Percentiles rank a stretch among this genome's conserved stretches.
These are phyloP conservation scores for Amanita pallidorosea DNA, from an alignment of 768 basidiomycete species.

Conservation along the genomic window DNA sequence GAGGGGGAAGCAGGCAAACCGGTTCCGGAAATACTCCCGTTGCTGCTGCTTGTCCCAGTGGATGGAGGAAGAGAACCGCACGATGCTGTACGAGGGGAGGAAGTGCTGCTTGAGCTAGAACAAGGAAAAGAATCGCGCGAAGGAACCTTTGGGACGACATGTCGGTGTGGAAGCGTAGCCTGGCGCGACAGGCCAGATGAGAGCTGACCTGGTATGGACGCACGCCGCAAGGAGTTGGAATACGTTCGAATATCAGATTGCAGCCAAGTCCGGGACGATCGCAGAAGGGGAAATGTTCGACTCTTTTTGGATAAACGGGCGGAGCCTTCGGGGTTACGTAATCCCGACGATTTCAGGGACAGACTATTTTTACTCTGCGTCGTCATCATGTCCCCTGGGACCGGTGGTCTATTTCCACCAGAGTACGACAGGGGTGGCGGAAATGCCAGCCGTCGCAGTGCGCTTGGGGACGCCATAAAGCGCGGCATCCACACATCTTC, in stretches of 20 bases:
- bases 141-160: not conserved
- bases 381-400: slow-evolving; percentile 9
- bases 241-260: not conserved
- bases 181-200: not conserved
- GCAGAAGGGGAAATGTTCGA: slow-evolving; percentile 17
- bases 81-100: slow-evolving; percentile 12
- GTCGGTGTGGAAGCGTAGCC: not conserved
- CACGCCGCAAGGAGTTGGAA: not conserved
- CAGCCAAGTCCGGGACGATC: slow-evolving; percentile 6
- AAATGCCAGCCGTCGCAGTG: slow-evolving; percentile 53
- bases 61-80: slow-evolving; percentile 10
- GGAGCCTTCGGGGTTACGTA: too few relatives aligned
- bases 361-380: slow-evolving; percentile 9
- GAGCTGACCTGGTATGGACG: not conserved
- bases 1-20: not conserved
- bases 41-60: not conserved
- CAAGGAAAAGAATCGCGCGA: slow-evolving; percentile 1
- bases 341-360: too few relatives aligned
- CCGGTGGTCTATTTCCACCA: slow-evolving; percentile 17
- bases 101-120: slow-evolving; percentile 7
- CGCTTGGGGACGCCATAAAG: slow-evolving; percentile 16
- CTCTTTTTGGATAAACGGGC: slow-evolving; percentile 10
- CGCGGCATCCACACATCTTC: slow-evolving; percentile 27
- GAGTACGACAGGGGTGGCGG: slow-evolving; percentile 58
- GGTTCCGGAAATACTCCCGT: not conserved